A percentile compares a stretch with the other conserved stretches of the same genome.
These are phyloP conservation scores for Penicillium sp. DNA, from an alignment of 2,329 filamentous ascomycete genomes.

Conservation along the genomic window DNA sequence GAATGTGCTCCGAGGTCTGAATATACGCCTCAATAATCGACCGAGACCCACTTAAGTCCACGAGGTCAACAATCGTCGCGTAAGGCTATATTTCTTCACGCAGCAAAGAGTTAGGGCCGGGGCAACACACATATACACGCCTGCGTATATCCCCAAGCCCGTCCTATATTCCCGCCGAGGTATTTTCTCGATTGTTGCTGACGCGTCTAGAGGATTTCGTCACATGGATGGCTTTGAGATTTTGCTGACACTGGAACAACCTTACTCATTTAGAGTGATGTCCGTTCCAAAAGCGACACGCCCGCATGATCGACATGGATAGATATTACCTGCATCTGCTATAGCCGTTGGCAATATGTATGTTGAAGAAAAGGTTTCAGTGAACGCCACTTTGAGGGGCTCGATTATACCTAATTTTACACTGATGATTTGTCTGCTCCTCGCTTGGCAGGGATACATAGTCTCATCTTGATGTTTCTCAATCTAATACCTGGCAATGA, in stretches of 20 bases:
- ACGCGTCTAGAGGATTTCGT: background rate
- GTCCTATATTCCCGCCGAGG: background rate
- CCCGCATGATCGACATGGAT: background rate
- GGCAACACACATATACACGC: background rate
- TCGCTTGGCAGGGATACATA: too few relatives aligned
- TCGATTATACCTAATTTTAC: background rate
- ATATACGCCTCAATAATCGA: background rate
- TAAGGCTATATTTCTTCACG: background rate
- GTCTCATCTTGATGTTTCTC: background rate
- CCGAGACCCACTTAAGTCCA: background rate
- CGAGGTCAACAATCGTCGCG: background rate
- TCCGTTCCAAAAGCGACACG: constrained; percentile 4
- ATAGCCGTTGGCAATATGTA: background rate
- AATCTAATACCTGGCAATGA: too few relatives aligned
- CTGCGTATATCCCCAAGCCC: background rate
- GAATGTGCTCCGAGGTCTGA: background rate
- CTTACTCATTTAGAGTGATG: too few relatives aligned
- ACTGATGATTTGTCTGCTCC: background rate
- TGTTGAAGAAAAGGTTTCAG: background rate
- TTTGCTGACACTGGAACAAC: too few relatives aligned
- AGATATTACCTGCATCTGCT: background rate
- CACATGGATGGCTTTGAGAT: background rate
- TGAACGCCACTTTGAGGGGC: background rate
- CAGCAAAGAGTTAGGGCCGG: background rate
- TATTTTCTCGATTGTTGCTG: background rate